These are phyloP conservation scores for Infundibulicybe gibba DNA, from an alignment of 768 basidiomycete species.

Conservation along the genomic window DNA sequence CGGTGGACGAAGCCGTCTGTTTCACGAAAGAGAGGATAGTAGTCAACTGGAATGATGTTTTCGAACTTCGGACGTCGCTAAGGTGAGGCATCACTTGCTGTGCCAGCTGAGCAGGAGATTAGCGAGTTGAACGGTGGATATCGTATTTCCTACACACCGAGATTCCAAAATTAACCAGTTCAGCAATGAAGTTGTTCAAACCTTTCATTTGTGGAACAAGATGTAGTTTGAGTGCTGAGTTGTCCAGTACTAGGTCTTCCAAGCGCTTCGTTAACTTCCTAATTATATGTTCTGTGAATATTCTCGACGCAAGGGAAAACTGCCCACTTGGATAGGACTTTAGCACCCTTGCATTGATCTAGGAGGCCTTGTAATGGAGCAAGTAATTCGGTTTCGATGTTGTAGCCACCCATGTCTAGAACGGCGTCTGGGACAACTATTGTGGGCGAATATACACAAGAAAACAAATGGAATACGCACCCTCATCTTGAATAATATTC, in stretches of 20 bases:
- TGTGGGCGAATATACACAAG: background rate
- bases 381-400: slow-evolving; percentile 74
- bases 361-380: slow-evolving; percentile 79
- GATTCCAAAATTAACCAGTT: slow-evolving; percentile 88
- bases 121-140: background rate
- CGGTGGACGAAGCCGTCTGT: slow-evolving; percentile 69
- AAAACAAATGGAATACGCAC: slow-evolving; percentile 29
- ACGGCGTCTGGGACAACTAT: slow-evolving; percentile 51
- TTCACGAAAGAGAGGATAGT: slow-evolving; percentile 69
- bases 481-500: slow-evolving; percentile 72
- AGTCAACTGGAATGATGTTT: slow-evolving; percentile 72
- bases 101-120: slow-evolving; percentile 59
- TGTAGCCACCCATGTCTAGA: slow-evolving; percentile 70
- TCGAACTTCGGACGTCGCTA: slow-evolving; percentile 74
- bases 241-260: slow-evolving; percentile 73
- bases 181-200: slow-evolving; percentile 69
- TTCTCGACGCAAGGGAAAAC: background rate
- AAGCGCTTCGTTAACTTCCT: slow-evolving; percentile 89
- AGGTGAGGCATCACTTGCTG: slow-evolving; percentile 86
- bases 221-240: slow-evolving; percentile 66
- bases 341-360: slow-evolving; percentile 78
- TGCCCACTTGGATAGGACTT: slow-evolving; percentile 72
- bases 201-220: slow-evolving; percentile 71
- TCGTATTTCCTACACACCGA: slow-evolving; percentile 47
- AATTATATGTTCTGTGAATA: slow-evolving; percentile 4